Base-by-base conservation (phyloP, 2,329 filamentous ascomycete species). In the Akanthomyces lecanii region DNA sequence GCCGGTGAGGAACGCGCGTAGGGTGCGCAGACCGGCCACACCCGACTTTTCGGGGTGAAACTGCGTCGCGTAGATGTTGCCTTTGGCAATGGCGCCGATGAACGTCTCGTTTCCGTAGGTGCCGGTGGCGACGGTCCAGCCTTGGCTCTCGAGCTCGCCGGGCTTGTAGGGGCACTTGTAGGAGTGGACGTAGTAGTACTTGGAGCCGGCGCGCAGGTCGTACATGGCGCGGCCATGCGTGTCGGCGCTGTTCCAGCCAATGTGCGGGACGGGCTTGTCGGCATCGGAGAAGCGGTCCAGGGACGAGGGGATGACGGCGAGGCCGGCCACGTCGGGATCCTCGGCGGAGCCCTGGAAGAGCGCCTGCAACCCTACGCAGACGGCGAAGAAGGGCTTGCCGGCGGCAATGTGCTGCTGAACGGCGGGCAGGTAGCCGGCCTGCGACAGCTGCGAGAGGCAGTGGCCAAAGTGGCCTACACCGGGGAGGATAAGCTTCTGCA, bases 31-130 rank as follows among this genome's bases (percentile, higher is more conserved):
- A 12, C 95, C 95, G 3, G 95, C 94, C 21, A 89, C 88, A 60
- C 95, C 95, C 72, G 91, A 96, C 82, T 99, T 99, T 73, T 99
- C 95, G 0, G 95, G 95, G 78, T 99, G 95, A 75, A 99, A 99
- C 71, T 99, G 95, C 3, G 95, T 97, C 3, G 89, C 93, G 64
- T 97, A 86, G 25, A 98, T 78, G 74, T 97, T 97, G 23, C 86
- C 89, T 70, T 87, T 90, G 38, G 91, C 91, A 47, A 99, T 84
- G 21, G 94, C 95, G 53, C 95, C 95, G 12, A 98, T 87, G 72
- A 99, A 99, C 44, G 89, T 89, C 78, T 99, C 92, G 16, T 84
- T 80, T 38, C 93, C 93, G 75, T 99, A 99, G 18, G 85, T 87
- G 21, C 89, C 93, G 3, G 91, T 96, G 1, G 95, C 95, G n/a